phyloP scores from a whole-genome alignment of 306 rosid genomes.

The Chamaecrista fasciculata region DNA sequence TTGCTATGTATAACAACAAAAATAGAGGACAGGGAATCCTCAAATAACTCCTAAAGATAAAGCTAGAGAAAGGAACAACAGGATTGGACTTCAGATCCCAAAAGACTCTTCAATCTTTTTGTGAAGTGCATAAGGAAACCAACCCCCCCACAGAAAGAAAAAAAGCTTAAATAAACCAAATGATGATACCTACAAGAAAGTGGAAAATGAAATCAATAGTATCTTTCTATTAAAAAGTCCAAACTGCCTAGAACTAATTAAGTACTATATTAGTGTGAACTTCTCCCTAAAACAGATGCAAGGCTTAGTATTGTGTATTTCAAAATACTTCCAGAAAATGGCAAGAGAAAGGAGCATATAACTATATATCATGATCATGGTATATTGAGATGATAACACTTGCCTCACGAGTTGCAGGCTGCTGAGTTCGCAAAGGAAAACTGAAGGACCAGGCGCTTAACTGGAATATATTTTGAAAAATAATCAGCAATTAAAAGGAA shows the following conservation, averaged over 20 bases:
- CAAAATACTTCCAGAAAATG: background rate
- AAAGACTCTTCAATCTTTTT: background rate
- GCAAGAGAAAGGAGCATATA: constrained; percentile 3
- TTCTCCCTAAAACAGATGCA: constrained; percentile 10
- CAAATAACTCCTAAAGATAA: too few species aligned
- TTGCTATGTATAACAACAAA: too few species aligned
- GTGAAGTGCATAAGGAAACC: background rate
- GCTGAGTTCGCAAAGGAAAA: constrained; percentile 58
- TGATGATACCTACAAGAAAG: background rate
- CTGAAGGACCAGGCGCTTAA: constrained; percentile 67
- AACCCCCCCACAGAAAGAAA: too few species aligned
- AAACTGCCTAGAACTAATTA: too few species aligned
- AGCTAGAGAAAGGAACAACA: background rate
- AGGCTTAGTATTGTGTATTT: background rate
- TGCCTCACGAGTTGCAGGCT: constrained; percentile 62
- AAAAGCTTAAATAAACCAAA: background rate
- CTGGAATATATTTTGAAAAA: constrained; percentile 50
- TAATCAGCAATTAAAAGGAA: constrained; percentile 21
- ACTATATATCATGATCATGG: background rate
- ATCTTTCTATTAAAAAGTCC: background rate
- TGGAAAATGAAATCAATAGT: background rate
- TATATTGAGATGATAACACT: constrained; percentile 19
- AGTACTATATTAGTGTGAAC: background rate
- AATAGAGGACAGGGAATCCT: too few species aligned
- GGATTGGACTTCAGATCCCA: background rate